These are phyloP conservation scores for Monosporozyma unispora DNA, from an alignment of 805 yeast genomes.

Conservation along the genomic window DNA sequence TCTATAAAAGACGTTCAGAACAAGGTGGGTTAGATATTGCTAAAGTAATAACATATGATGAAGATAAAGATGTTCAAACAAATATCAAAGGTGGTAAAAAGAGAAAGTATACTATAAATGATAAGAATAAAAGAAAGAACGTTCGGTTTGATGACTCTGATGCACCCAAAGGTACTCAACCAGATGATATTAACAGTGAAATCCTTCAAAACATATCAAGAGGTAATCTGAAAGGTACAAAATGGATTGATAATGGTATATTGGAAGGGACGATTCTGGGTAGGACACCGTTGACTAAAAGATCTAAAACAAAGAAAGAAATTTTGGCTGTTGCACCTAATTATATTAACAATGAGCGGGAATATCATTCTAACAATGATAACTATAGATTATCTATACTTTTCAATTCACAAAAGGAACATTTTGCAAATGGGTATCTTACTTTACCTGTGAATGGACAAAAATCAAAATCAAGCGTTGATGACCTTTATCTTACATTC, in stretches of 20 bases:
- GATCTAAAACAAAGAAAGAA: slow-evolving; percentile 16
- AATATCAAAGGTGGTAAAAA: background rate
- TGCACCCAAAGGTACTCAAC: background rate
- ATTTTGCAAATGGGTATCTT: slow-evolving; percentile 64
- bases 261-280: slow-evolving; percentile 6
- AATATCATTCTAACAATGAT: slow-evolving; percentile 36
- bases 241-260: slow-evolving; percentile 26
- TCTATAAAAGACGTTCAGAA: slow-evolving; percentile 39
- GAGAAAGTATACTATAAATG: background rate
- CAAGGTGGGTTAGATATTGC: slow-evolving; percentile 47
- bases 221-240: slow-evolving; percentile 17
- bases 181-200: background rate
- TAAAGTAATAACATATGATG: slow-evolving; percentile 42
- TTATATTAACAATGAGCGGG: slow-evolving; percentile 38
- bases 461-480: slow-evolving; percentile 46
- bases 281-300: slow-evolving; percentile 13
- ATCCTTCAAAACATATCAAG: slow-evolving; percentile 18
- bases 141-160: background rate
- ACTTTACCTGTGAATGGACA: slow-evolving; percentile 57
- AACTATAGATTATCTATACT: slow-evolving; percentile 52
- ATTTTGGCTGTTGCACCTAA: slow-evolving; percentile 56
- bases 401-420: slow-evolving; percentile 51
- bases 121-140: slow-evolving; percentile 19
- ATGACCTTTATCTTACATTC: slow-evolving; percentile 57
- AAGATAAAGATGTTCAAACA: slow-evolving; percentile 14